Evolutionary conservation across 495 filamentous ascomycete species (phyloP).

Genomic region (Neurospora sp.): DNA sequence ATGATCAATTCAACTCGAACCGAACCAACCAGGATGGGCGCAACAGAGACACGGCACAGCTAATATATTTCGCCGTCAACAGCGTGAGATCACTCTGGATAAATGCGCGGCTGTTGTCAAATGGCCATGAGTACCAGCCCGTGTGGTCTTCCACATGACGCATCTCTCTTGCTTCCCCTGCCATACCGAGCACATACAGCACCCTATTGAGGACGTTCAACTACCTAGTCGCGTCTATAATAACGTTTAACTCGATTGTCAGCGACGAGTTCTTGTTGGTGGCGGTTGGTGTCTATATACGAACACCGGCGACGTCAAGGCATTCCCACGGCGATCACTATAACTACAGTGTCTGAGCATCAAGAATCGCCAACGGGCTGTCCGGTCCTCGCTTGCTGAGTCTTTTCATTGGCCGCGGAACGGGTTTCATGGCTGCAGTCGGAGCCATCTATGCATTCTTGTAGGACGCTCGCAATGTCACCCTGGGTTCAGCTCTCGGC

Average conservation of each 20-base stretch:
- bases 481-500: constrained; percentile 6
- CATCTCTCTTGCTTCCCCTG: not conserved
- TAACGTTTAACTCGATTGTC: not conserved
- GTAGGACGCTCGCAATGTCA: constrained; percentile 1
- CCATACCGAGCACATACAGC: not conserved
- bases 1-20: not conserved
- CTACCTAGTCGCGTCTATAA: not conserved
- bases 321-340: not conserved
- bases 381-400: constrained; percentile 1
- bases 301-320: not conserved
- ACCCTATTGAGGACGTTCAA: not conserved
- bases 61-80: constrained; percentile 25
- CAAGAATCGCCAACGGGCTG: not conserved
- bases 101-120: constrained; percentile 20
- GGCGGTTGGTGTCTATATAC: not conserved
- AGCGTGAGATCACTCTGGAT: constrained; percentile 23
- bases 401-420: constrained; percentile 1
- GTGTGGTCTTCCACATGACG: constrained; percentile 18
- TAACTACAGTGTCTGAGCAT: not conserved
- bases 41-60: constrained; percentile 19
- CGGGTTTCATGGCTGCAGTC: not conserved
- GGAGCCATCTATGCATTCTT: constrained; percentile 2
- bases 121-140: constrained; percentile 6
- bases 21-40: not conserved
- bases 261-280: not conserved